phyloP scores from a whole-genome alignment of 2,329 filamentous ascomycete genomes.

The Claviceps sp. region DNA sequence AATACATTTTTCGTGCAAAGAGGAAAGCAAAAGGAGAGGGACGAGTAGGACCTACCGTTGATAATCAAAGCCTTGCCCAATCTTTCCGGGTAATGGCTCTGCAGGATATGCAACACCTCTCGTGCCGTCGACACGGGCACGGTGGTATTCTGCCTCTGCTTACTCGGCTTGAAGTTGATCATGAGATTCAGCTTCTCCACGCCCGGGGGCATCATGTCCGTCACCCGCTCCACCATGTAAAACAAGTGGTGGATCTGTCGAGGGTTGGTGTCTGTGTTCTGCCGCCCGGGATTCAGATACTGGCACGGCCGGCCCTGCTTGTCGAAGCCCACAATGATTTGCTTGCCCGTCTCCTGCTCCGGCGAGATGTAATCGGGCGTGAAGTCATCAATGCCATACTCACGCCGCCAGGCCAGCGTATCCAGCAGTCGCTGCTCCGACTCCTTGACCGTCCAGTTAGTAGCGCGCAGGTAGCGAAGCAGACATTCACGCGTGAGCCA shows the following conservation, averaged over 20 bases:
- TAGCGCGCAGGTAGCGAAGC: conserved; percentile 81
- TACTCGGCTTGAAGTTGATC: conserved; percentile 80
- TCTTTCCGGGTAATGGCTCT: conserved; percentile 91
- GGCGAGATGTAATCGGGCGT: conserved; percentile 79
- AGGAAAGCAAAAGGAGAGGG: neutral
- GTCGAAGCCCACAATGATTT: conserved; percentile 80
- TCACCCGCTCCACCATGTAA: conserved; percentile 84
- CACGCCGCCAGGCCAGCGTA: conserved; percentile 77
- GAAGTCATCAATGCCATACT: conserved; percentile 70
- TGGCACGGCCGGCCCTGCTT: conserved; percentile 74
- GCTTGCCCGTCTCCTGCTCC: conserved; percentile 95
- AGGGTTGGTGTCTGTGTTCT: conserved; percentile 81
- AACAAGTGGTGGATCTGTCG: conserved; percentile 88
- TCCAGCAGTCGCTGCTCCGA: conserved; percentile 66
- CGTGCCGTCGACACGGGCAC: conserved; percentile 65
- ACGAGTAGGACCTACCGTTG: conserved; percentile 49
- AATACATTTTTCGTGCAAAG: no score
- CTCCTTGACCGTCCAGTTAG: conserved; percentile 72
- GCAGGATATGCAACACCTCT: conserved; percentile 79
- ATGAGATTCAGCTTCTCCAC: conserved; percentile 79
- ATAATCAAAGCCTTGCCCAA: conserved; percentile 80
- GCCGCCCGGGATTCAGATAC: conserved; percentile 77
- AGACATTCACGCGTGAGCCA: conserved; percentile 90
- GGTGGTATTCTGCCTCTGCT: conserved; percentile 56
- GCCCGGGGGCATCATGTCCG: conserved; percentile 75